Percentiles rank a stretch among this genome's conserved stretches.
phyloP scores from a whole-genome alignment of 371 early-diverging fungal species.

The Funneliformis caledonium region DNA sequence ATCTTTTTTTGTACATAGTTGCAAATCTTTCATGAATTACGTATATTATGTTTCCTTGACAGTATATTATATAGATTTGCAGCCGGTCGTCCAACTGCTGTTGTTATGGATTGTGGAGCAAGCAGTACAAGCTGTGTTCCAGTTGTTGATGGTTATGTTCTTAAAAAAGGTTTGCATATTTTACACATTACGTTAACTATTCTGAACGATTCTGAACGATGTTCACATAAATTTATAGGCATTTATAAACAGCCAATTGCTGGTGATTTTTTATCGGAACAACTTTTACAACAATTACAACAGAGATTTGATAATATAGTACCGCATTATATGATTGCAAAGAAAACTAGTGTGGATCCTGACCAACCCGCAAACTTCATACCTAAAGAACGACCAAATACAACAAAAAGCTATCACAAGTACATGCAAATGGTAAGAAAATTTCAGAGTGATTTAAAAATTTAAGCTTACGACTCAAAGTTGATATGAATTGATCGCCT shows the following conservation, averaged over 20 bases:
- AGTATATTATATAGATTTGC: slow-evolving; percentile 69
- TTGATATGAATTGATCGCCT: slow-evolving; percentile 23
- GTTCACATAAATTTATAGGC: too few species aligned
- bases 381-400: slow-evolving; percentile 60
- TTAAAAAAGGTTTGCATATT: slow-evolving; percentile 74
- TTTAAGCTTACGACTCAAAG: slow-evolving; percentile 5
- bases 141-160: slow-evolving; percentile 93
- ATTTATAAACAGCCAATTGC: slow-evolving; percentile 78
- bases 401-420: slow-evolving; percentile 70
- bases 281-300: slow-evolving; percentile 71
- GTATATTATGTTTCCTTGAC: slow-evolving; percentile 22
- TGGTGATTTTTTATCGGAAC: slow-evolving; percentile 82
- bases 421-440: slow-evolving; percentile 64
- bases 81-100: slow-evolving; percentile 84
- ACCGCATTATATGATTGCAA: slow-evolving; percentile 84
- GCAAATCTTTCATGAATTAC: background rate
- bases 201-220: too few species aligned
- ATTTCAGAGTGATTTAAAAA: background rate
- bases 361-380: slow-evolving; percentile 66
- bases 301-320: slow-evolving; percentile 62
- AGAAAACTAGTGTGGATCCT: slow-evolving; percentile 74
- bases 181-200: background rate
- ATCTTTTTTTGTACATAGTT: slow-evolving; percentile 43
- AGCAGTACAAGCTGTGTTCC: slow-evolving; percentile 87
- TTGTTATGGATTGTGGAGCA: slow-evolving; percentile 93